These are phyloP conservation scores for Hordeum marinum DNA, from an alignment of 176 grass and related monocot species.

Conservation along the genomic window DNA sequence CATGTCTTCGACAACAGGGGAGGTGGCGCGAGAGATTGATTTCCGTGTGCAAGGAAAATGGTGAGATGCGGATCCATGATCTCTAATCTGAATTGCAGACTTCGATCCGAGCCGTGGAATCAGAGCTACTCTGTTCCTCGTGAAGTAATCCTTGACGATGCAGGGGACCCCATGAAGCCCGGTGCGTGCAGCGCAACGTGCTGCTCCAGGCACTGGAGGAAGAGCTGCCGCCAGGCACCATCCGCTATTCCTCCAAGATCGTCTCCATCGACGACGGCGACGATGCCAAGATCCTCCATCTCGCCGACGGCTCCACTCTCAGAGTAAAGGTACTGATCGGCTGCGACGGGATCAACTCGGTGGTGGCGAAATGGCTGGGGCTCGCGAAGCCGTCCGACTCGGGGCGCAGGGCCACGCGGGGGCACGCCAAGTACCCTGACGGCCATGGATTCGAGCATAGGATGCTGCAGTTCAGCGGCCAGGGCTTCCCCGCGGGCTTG, in stretches of 20 bases:
- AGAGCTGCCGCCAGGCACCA: not conserved
- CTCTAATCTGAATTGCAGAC: not conserved
- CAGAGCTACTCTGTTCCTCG: not conserved
- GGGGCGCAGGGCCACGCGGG: not conserved
- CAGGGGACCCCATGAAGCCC: not conserved
- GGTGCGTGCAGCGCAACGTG: not conserved
- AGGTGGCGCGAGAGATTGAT: not conserved
- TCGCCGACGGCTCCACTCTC: not conserved
- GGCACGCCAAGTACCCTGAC: not conserved
- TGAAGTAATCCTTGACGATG: not conserved
- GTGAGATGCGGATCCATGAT: not conserved
- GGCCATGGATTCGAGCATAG: not conserved
- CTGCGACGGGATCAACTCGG: slow-evolving; percentile 17
- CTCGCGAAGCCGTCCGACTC: not conserved
- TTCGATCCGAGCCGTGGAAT: not conserved
- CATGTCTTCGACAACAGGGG: not conserved
- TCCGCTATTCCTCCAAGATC: slow-evolving; percentile 3
- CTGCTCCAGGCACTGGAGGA: not conserved
- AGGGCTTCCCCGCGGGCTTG: not conserved
- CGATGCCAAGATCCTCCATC: not conserved
- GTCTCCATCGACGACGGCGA: not conserved
- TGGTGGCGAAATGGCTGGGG: slow-evolving; percentile 1
- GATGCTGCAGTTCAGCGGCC: not conserved
- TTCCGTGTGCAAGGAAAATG: not conserved
- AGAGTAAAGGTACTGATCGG: not conserved